Conservation (phyloP, 2,329 filamentous ascomycete species). For the Cryphonectria parasitica region DNA sequence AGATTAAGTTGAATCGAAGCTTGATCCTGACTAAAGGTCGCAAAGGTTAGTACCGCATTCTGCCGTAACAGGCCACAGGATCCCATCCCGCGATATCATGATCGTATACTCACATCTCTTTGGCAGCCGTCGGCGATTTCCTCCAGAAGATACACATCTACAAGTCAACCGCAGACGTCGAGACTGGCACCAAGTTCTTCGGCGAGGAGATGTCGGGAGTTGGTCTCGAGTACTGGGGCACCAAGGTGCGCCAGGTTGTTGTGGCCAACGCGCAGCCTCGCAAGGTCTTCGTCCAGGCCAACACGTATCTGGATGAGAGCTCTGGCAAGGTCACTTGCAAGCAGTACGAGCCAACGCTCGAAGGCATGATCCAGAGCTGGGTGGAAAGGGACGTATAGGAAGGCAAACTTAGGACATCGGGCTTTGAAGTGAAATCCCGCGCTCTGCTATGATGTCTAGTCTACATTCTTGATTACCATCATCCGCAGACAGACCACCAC, state of each 20-base stretch:
- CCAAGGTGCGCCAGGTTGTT: constrained; percentile 76
- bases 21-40: constrained; percentile 86
- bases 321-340: constrained; percentile 74
- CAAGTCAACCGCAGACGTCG: constrained; percentile 86
- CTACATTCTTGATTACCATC: neutral
- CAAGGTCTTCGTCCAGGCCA: constrained; percentile 93
- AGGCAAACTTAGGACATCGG: neutral
- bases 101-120: constrained; percentile 14
- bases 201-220: constrained; percentile 77
- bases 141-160: constrained; percentile 91
- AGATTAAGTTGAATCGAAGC: constrained; percentile 79
- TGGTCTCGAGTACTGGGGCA: constrained; percentile 80
- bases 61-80: neutral
- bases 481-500: neutral
- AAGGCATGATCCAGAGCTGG: constrained; percentile 85
- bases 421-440: neutral
- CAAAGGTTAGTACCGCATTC: constrained; percentile 51
- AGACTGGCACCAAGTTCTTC: constrained; percentile 78
- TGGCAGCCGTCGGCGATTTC: constrained; percentile 75
- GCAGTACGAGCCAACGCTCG: constrained; percentile 81
- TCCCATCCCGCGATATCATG: neutral
- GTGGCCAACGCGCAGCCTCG: constrained; percentile 78
- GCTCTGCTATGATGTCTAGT: neutral
- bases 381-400: constrained; percentile 57
- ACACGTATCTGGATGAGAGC: constrained; percentile 73